Evolutionary conservation across 306 rosid genomes (phyloP), one percentile per base, ranked within the genome.

Genomic region (Abrus precatorius): DNA sequence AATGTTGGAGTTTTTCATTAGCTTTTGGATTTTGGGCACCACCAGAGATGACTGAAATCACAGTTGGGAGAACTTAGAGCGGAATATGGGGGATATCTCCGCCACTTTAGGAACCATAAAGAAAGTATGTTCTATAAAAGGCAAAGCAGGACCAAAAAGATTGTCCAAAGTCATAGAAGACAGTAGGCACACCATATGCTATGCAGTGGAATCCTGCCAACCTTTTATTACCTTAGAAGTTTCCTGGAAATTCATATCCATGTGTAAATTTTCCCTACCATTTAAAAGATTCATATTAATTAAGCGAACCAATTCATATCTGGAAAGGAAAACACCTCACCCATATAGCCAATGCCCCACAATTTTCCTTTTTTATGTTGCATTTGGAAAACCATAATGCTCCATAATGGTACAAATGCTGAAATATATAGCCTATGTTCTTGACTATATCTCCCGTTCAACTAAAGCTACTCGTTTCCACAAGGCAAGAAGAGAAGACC

Each of bases 21-120:
- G 75, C 77, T 75, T 87, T 85, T 83, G 57, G 69, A 13, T 7
- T 53, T 64, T 34, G 78, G 43, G 65, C 82, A 82, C 86, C 80
- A 82, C 70, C 84, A 68, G 48, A 50, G 3, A 78, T 50, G 64
- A 84, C 78, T 50, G 38, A 29, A 47, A 11, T 55, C 60, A 49
- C 61, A 36, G 50, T 50, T 76, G 20, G 32, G 50, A 56, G 74
- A 45, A 60, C 32, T 62, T 20, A 0, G 27, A 69, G 66, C 85
- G 84, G 77, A 77, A 87, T 79, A 73, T 59, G 34, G 74, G 89
- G 92, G 90, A 89, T 83, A 60, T 64, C 65, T 80, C 78, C 29
- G 57, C 76, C 82, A 36, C 86, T 72, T 86, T 64, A 69, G 62
- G 55, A 71, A 63, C 85, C 89, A 74, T 40, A 50, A 36, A 66